These are phyloP conservation scores for Fusarium multiceps DNA, from an alignment of 2,329 filamentous ascomycete species.

Conservation along the genomic window DNA sequence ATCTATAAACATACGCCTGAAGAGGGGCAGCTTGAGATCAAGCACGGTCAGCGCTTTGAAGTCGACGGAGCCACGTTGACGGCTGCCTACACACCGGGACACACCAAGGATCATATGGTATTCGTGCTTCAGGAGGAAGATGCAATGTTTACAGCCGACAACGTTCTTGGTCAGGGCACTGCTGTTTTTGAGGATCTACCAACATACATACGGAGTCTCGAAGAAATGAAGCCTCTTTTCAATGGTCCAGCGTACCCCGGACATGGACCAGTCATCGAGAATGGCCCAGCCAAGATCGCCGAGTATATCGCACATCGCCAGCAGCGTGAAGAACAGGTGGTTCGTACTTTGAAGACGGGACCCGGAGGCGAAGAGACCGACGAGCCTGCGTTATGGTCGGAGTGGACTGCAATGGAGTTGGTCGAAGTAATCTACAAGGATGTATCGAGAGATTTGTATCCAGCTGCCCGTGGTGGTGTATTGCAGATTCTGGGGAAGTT, in stretches of 20 bases:
- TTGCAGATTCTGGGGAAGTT: constrained; percentile 85
- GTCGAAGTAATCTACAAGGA: constrained; percentile 89
- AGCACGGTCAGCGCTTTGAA: constrained; percentile 64
- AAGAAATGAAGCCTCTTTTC: constrained; percentile 74
- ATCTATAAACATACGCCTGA: constrained; percentile 75
- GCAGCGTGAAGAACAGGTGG: constrained; percentile 81
- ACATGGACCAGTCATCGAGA: constrained; percentile 82
- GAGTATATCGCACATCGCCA: constrained; percentile 88
- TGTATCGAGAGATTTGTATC: constrained; percentile 79
- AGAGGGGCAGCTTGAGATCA: constrained; percentile 57
- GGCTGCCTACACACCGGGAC: constrained; percentile 72
- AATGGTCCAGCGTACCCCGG: constrained; percentile 83
- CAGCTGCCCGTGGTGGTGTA: constrained; percentile 80
- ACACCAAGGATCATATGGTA: constrained; percentile 84
- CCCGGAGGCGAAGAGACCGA: constrained; percentile 49
- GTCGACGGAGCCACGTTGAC: constrained; percentile 73
- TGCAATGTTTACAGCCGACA: constrained; percentile 89
- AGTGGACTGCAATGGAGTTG: constrained; percentile 80
- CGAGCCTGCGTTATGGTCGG: constrained; percentile 43
- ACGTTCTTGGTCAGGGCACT: constrained; percentile 87
- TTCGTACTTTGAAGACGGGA: constrained; percentile 65
- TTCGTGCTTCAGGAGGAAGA: constrained; percentile 82
- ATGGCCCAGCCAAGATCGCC: constrained; percentile 75
- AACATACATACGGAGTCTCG: constrained; percentile 75
- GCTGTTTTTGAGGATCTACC: constrained; percentile 84